Percentiles rank a stretch among this genome's conserved stretches.
These are phyloP conservation scores for Coemansia sp. DNA, from an alignment of 192 early-diverging fungal genomes.

Conservation along the genomic window DNA sequence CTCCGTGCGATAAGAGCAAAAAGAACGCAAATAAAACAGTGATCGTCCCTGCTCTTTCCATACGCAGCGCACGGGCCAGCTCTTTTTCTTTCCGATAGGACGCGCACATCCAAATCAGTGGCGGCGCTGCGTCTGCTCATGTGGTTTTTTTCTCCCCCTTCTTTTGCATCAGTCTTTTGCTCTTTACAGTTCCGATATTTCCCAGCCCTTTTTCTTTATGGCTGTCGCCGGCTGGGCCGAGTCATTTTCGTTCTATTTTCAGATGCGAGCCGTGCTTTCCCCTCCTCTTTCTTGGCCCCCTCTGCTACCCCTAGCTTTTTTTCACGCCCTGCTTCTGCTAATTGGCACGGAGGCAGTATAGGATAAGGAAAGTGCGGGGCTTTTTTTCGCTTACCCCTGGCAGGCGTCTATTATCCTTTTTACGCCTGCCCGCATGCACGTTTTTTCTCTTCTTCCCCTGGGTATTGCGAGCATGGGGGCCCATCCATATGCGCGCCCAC, in stretches of 20 bases:
- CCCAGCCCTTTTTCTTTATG: not conserved
- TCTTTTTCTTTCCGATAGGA: slow-evolving; percentile 8
- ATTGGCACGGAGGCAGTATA: not conserved
- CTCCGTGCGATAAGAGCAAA: not conserved
- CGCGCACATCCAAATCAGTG: not conserved
- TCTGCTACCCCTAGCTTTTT: not conserved
- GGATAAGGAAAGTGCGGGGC: slow-evolving; percentile 5
- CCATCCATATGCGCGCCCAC: not conserved
- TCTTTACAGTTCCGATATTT: slow-evolving; percentile 14
- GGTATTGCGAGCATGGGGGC: not conserved
- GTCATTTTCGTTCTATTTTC: slow-evolving; percentile 1
- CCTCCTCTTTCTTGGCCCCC: no score
- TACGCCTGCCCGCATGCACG: not conserved
- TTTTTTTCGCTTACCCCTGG: slow-evolving; percentile 7
- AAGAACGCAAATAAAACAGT: not conserved
- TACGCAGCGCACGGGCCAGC: slow-evolving; percentile 9
- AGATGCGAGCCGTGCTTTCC: not conserved
- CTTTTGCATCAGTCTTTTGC: not conserved
- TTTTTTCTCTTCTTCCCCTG: not conserved
- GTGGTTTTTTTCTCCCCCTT: slow-evolving; percentile 1
- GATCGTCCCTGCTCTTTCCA: slow-evolving; percentile 3
- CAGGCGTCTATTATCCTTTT: not conserved
- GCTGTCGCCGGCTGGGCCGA: not conserved
- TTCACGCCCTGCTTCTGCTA: not conserved
- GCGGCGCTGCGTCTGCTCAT: slow-evolving; percentile 8